phyloP scores from a whole-genome alignment of 78 protist species.

The Dictyostelium brefeldianum region DNA sequence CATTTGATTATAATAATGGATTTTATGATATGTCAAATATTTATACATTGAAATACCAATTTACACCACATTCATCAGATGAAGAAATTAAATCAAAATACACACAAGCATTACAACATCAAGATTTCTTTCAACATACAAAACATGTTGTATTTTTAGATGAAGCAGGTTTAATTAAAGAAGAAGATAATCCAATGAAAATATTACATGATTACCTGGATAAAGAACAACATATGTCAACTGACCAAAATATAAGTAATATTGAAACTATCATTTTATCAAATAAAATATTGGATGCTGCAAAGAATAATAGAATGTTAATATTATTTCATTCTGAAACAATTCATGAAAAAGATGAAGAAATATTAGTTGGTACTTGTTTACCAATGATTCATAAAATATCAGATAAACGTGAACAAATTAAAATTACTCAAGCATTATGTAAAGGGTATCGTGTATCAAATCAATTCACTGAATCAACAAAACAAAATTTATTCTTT shows the following conservation, averaged over 20 bases:
- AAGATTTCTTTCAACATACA: slow-evolving; percentile 19
- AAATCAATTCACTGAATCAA: neutral
- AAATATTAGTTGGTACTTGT: slow-evolving; percentile 29
- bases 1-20: neutral
- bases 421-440: slow-evolving; percentile 14
- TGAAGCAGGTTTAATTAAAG: slow-evolving; percentile 63
- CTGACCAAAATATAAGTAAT: slow-evolving; percentile 10
- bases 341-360: slow-evolving; percentile 31
- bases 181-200: slow-evolving; percentile 46
- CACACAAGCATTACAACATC: slow-evolving; percentile 31
- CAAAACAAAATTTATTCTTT: slow-evolving; percentile 48
- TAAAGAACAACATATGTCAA: slow-evolving; percentile 25
- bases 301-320: slow-evolving; percentile 71
- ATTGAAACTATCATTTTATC: slow-evolving; percentile 45
- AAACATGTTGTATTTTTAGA: slow-evolving; percentile 44
- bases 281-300: slow-evolving; percentile 69
- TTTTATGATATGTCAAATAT: slow-evolving; percentile 1
- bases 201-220: slow-evolving; percentile 67
- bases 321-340: slow-evolving; percentile 30
- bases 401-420: neutral
- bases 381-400: slow-evolving; percentile 5
- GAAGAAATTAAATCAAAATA: slow-evolving; percentile 38
- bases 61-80: slow-evolving; percentile 52
- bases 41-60: slow-evolving; percentile 25
- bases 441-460: slow-evolving; percentile 9